Percentiles rank a stretch among this genome's conserved stretches.
Evolutionary conservation across 2,329 filamentous ascomycete species (phyloP).

Genomic region (Aureobasidium subglaciale): DNA sequence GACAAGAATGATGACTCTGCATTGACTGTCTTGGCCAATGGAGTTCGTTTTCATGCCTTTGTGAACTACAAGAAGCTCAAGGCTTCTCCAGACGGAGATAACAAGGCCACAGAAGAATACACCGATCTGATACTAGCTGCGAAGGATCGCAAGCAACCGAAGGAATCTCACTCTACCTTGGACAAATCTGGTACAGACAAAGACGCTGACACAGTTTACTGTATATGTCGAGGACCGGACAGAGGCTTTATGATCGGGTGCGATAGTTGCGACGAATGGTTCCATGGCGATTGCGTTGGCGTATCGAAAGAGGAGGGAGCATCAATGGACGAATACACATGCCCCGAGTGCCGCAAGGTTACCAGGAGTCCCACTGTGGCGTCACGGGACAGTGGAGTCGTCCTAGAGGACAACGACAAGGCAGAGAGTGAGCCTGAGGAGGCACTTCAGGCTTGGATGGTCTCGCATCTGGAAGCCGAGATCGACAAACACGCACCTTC

Average conservation of each 20-base stretch:
- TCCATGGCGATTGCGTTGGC: conserved; percentile 69
- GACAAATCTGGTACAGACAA: conserved; percentile 16
- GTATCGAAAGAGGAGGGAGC: conserved; percentile 31
- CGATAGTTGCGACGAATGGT: conserved; percentile 77
- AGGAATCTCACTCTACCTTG: conserved; percentile 9
- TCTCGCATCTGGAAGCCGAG: conserved; percentile 21
- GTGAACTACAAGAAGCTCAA: conserved; percentile 23
- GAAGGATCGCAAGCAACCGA: conserved; percentile 1
- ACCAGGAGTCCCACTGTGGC: background rate
- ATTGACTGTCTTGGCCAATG: conserved; percentile 26
- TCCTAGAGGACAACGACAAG: conserved; percentile 18
- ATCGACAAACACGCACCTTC: conserved; percentile 18
- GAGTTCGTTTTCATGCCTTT: conserved; percentile 28
- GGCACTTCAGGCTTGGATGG: conserved; percentile 27
- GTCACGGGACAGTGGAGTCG: conserved; percentile 14
- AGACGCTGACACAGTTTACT: background rate
- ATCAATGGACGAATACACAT: conserved; percentile 10
- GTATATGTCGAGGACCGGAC: conserved; percentile 8
- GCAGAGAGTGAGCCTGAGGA: conserved; percentile 17
- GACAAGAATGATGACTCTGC: conserved; percentile 28
- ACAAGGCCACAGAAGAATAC: conserved; percentile 21
- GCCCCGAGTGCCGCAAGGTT: background rate
- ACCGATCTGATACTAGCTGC: conserved; percentile 21
- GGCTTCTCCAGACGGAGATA: conserved; percentile 10
- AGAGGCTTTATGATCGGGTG: conserved; percentile 62